Conservation (phyloP, 345 rosid genomes). For the Microthlaspi erraticum region DNA sequence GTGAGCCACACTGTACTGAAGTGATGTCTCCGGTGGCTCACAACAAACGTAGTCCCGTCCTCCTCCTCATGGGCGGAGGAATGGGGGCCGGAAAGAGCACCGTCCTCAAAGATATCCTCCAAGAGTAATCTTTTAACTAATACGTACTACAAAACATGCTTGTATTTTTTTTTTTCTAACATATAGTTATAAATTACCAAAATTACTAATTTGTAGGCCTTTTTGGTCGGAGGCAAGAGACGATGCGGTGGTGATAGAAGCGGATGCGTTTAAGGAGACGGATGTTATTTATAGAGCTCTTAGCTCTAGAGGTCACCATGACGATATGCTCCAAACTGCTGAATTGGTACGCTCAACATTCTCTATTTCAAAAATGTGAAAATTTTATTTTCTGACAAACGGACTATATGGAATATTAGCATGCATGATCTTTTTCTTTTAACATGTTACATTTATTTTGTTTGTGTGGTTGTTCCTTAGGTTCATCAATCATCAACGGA, state of each 20-base stretch:
- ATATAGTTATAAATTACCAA: not conserved
- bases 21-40: conserved; percentile 89
- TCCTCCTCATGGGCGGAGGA: conserved; percentile 97
- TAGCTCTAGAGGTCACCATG: conserved; percentile 72
- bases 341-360: conserved; percentile 59
- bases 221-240: conserved; percentile 81
- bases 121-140: conserved; percentile 54
- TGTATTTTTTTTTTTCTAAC: not conserved
- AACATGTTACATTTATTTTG: not conserved
- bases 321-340: conserved; percentile 85
- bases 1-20: conserved; percentile 58
- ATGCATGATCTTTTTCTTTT: not conserved
- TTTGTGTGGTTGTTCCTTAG: conserved; percentile 33
- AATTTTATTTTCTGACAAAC: not conserved
- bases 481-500: conserved; percentile 91
- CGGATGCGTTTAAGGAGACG: conserved; percentile 93
- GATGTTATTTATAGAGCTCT: conserved; percentile 90
- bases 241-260: conserved; percentile 87
- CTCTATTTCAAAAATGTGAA: too few relatives aligned
- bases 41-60: conserved; percentile 79
- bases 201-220: conserved; percentile 50
- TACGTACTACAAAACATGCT: not conserved
- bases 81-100: conserved; percentile 99
- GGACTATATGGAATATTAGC: not conserved
- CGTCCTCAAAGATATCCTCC: conserved; percentile 78